A percentile compares a stretch with the other conserved stretches of the same genome.
These are phyloP conservation scores for Colletotrichum siamense DNA, from an alignment of 2,329 filamentous ascomycete species.

Conservation along the genomic window DNA sequence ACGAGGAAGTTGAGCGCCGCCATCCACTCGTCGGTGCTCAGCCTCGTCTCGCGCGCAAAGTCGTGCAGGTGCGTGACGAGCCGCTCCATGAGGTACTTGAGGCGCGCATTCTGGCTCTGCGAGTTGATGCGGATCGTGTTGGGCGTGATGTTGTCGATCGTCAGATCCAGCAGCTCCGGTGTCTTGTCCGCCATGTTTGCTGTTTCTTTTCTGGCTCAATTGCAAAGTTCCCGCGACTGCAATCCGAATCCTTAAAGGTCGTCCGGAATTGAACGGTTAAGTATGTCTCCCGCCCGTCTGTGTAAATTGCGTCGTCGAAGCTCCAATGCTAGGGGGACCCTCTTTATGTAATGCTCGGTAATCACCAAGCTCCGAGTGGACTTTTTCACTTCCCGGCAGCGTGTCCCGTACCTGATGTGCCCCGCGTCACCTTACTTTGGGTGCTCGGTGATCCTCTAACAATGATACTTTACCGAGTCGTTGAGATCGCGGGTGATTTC, in stretches of 20 bases:
- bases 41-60: slow-evolving; percentile 75
- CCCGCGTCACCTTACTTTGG: neutral
- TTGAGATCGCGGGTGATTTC: neutral
- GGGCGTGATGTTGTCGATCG: slow-evolving; percentile 76
- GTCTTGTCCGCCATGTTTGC: slow-evolving; percentile 2
- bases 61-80: slow-evolving; percentile 78
- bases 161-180: slow-evolving; percentile 69
- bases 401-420: neutral
- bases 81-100: slow-evolving; percentile 72
- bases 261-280: neutral
- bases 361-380: slow-evolving; percentile 12
- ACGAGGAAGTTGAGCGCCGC: slow-evolving; percentile 72
- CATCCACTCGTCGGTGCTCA: slow-evolving; percentile 79
- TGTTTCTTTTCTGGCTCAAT: neutral
- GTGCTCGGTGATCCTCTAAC: neutral
- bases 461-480: neutral
- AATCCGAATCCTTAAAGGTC: neutral
- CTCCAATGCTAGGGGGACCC: neutral
- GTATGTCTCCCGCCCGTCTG: neutral
- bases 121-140: slow-evolving; percentile 76
- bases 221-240: neutral
- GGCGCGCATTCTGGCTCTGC: slow-evolving; percentile 62
- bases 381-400: neutral
- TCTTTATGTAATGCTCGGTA: slow-evolving; percentile 24
- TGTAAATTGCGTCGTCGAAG: neutral